Base-by-base conservation (phyloP, 2,329 filamentous ascomycete genomes). In the Ceratocystis cacaofunesta region DNA sequence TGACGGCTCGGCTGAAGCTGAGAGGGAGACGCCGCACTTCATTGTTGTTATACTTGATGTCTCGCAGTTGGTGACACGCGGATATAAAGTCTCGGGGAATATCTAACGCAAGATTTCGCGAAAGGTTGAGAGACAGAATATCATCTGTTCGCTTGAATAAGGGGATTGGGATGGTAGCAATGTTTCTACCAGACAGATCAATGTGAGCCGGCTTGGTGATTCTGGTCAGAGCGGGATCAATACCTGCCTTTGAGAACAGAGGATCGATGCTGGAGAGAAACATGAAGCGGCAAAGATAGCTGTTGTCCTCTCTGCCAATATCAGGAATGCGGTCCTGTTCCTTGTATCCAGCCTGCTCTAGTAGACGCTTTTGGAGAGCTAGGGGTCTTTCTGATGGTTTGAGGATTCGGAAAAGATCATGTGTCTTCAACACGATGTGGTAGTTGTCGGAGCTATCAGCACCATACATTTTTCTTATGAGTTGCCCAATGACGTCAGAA, bases 41-140 rank as follows among this genome's bases (percentile, higher is more conserved):
- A 71, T 97, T 97, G 72, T 91, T 92, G 70, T 89, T 91, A 75
- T 88, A 99, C 72, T 95, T 96, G 79, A 99, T 94, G 74, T 99
- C 94, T 62, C 92, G 85, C 22, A 99, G 78, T 71, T 92, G 91
- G 70, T 87, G 85, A 76, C 94, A 99, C 32, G 90, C 89, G 73
- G 95, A 90, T 65, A 99, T 92, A 73, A 99, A 99, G 74, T 99
- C 94, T 72, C 91, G 90, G 0, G 94, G 94, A 15, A 99, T 86
- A 71, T 96, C 90, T 32, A 99, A 80, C 0, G 91, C 94, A 57
- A 97, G 78, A 70, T 99, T 99, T 46, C 90, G 85, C 0, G 94
- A 97, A 8, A 99, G 79, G 72, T 99, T 97, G 48, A 99, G 82
- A 0, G 91, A 95, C 65, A 95, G 92, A 70, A 99, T 97, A 72